Conservation (phyloP, 75 land plant species). For the Sequoiadendron giganteum region DNA sequence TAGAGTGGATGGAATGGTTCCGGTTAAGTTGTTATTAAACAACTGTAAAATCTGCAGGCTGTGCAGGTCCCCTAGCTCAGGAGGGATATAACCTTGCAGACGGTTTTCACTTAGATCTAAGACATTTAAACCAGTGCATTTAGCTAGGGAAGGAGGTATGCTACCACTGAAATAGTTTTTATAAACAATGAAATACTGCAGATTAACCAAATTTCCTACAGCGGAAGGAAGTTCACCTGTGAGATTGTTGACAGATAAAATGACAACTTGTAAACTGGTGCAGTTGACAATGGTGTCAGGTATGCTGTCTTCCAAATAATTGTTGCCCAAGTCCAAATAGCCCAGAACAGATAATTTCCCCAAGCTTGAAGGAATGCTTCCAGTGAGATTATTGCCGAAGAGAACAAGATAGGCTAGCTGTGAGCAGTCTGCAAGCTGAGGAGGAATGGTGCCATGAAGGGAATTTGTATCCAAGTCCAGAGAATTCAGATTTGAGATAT, state of each 20-base stretch:
- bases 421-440: constrained; percentile 30
- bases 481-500: constrained; percentile 56
- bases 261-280: constrained; percentile 23
- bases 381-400: constrained; percentile 46
- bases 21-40: constrained; percentile 40
- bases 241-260: constrained; percentile 39
- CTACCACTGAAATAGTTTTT: constrained; percentile 34
- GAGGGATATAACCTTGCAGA: constrained; percentile 52
- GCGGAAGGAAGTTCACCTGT: constrained; percentile 47
- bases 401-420: constrained; percentile 39
- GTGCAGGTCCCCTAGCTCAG: constrained; percentile 42
- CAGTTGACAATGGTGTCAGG: constrained; percentile 51
- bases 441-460: constrained; percentile 44
- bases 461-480: constrained; percentile 47
- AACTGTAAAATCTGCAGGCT: constrained; percentile 33
- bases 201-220: constrained; percentile 42
- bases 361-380: constrained; percentile 53
- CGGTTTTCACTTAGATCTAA: constrained; percentile 48
- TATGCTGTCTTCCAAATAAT: constrained; percentile 48
- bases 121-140: constrained; percentile 22
- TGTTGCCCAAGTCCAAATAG: constrained; percentile 33
- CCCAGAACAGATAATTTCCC: constrained; percentile 40
- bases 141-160: constrained; percentile 60
- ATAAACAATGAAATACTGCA: constrained; percentile 34
- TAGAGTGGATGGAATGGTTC: constrained; percentile 51